A percentile compares a stretch with the other conserved stretches of the same genome.
Evolutionary conservation across 1,284 basidiomycete genomes (phyloP).

Genomic region (Irpex rosettiformis): DNA sequence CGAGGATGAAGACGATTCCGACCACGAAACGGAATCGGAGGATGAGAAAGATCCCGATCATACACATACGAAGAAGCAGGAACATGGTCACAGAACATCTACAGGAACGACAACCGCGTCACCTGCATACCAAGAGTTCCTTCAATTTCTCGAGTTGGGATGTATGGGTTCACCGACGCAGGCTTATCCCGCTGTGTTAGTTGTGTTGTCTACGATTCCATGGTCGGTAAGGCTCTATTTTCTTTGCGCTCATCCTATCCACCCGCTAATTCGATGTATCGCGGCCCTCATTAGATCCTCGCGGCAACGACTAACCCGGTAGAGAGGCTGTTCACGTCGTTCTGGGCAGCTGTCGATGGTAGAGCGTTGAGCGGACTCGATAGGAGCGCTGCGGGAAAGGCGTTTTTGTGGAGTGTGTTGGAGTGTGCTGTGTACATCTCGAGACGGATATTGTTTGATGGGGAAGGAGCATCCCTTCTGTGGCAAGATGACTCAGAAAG

Average conservation of each 20-base stretch:
- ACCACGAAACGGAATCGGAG: constrained; percentile 21
- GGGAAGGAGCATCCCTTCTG: constrained; percentile 16
- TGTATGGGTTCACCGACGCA: constrained; percentile 74
- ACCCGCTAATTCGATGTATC: constrained; percentile 12
- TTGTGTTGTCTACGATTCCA: constrained; percentile 80
- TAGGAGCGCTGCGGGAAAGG: constrained; percentile 45
- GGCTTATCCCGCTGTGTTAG: constrained; percentile 74
- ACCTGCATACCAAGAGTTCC: constrained; percentile 60
- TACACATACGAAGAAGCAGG: background rate
- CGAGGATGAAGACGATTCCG: background rate
- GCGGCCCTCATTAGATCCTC: constrained; percentile 16
- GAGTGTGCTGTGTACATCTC: constrained; percentile 67
- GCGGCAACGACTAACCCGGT: constrained; percentile 26
- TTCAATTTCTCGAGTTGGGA: constrained; percentile 69
- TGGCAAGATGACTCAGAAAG: background rate
- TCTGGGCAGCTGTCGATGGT: constrained; percentile 76
- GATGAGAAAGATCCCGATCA: constrained; percentile 21
- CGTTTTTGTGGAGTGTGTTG: constrained; percentile 65
- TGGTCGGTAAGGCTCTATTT: constrained; percentile 38
- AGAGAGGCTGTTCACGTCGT: constrained; percentile 59
- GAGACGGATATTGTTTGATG: constrained; percentile 33
- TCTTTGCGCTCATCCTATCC: constrained; percentile 7
- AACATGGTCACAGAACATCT: background rate
- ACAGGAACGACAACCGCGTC: background rate
- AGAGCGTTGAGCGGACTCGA: constrained; percentile 56